Evolutionary conservation across 305 asterid genomes (phyloP), one percentile per base, ranked within the genome.

Genomic region (Coffea humblotiana): DNA sequence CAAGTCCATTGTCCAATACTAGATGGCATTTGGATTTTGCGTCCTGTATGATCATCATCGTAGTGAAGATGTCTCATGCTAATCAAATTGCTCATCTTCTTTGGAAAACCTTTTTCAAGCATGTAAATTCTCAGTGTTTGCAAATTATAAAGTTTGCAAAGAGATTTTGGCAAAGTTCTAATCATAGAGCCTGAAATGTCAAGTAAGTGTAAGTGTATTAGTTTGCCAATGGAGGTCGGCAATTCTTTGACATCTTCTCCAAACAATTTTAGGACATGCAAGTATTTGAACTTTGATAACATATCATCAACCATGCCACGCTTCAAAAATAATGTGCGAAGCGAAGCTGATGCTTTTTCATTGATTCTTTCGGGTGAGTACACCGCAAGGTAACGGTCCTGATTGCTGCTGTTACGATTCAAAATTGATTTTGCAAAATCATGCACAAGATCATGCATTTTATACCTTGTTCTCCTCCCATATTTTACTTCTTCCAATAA

Each of bases 371-470:
- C 66, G 29, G 7, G 52, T 15, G 27, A 51, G 23, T 52, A 0
- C 4, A 73, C 4, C 43, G 40, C 65, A 15, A 73, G 64, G 77
- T 51, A 54, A 16, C 13, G 49, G 18, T 10, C 48, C 63, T 27
- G n/a, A 4, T 25, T 3, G 5, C 12, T 32, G 48, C 75, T 29
- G n/a, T 27, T 15, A 27, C 64, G 29, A 0, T 29, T 52, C 32
- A 37, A 73, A 52, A 73, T 18, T 73, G 14, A 52, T 32, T 18
- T 7, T 7, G 66, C 77, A 73, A 73, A 48, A 6, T 73, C 65
- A 19, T 73, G 66, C 66, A 73, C 25, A 72, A 72, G 47, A 25
- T 72, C 63, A 72, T 72, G 76, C 63, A 72, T 73, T 32, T 2
- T 21, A 32, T 29, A 60, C 8, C 6, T 18, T 19, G 18, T 32